Evolutionary conservation across 2,329 filamentous ascomycete genomes (phyloP), one percentile per base, ranked within the genome.

Genomic region (Phialophora expanda): DNA sequence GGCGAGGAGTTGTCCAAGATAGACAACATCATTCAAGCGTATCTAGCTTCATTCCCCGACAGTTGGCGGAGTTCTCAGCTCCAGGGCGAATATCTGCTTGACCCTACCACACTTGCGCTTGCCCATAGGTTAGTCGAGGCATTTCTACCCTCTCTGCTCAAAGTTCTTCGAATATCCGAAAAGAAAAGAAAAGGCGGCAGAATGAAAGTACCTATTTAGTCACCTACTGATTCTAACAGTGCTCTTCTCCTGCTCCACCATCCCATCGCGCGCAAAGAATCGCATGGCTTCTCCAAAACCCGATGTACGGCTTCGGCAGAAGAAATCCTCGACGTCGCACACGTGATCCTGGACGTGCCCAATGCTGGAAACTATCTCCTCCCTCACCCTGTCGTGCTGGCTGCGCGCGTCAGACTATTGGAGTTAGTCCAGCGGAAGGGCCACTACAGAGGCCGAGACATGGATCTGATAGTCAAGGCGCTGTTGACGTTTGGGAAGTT

Each of bases 391-490:
- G 32, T 56, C 17, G 54, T 56, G 54, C 30, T 56, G 54, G 54
- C 54, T 20, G 54, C 54, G 17, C 54, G 54, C 24, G 28, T 56
- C 54, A 32, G 54, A 38, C 32, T 56, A 11, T 14, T 56, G 28
- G 54, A 56, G 54, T 20, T 56, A 17, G 30, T 41, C 3, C 54
- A 56, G 9, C 54, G 54, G 1, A 56, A 56, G 20, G 54, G 54
- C 28, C 54, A 56, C 32, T 56, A 56, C 28, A 20, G 54, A 56
- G 54, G 54, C 8, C 54, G 54, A 22, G 54, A 56, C 32, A 56
- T 56, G 54, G 54, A 56, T 24, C 32, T 56, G 54, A 56, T 56
- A 14, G 54, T 56, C 7, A 56, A 56, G n/a, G 54, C 54, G 11
- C 54, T 56, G 30, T 38, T 56, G 30, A 56, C 54, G 3, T 56